These are phyloP conservation scores for Sporobolomyces pararoseus DNA, from an alignment of 768 basidiomycete genomes.

Conservation along the genomic window DNA sequence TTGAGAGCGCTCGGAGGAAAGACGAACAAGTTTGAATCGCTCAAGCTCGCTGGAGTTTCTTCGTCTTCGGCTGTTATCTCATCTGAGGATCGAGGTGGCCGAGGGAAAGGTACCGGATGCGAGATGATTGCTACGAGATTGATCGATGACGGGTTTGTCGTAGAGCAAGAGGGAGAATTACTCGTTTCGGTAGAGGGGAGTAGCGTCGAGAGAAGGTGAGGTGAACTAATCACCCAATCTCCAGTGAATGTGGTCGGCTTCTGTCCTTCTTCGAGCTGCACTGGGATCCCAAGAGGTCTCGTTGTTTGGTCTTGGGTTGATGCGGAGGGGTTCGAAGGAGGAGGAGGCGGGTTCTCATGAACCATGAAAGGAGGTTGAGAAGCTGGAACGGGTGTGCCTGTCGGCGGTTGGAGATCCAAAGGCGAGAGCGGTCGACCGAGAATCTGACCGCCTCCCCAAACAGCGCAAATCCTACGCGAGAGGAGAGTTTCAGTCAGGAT, in stretches of 20 bases:
- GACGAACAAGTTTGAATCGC: slow-evolving; percentile 66
- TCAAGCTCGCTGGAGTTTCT: slow-evolving; percentile 42
- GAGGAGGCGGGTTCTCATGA: slow-evolving; percentile 16
- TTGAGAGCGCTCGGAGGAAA: slow-evolving; percentile 59
- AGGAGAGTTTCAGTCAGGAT: neutral
- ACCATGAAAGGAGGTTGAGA: slow-evolving; percentile 11
- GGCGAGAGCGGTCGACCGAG: slow-evolving; percentile 47
- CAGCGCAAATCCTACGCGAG: slow-evolving; percentile 80
- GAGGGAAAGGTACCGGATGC: slow-evolving; percentile 47
- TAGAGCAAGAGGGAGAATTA: too few relatives aligned
- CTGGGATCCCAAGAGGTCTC: slow-evolving; percentile 31
- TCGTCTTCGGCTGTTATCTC: neutral
- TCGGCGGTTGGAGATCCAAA: neutral
- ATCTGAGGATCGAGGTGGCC: slow-evolving; percentile 48
- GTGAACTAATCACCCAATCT: slow-evolving; percentile 37
- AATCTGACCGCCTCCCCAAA: slow-evolving; percentile 56
- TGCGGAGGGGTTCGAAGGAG: neutral
- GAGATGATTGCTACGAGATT: slow-evolving; percentile 29
- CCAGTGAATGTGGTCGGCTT: slow-evolving; percentile 21
- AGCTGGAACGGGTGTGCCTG: slow-evolving; percentile 8
- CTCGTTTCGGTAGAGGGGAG: slow-evolving; percentile 16
- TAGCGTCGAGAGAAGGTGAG: slow-evolving; percentile 16
- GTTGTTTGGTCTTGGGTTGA: neutral
- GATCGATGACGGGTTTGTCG: neutral
- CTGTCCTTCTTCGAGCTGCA: slow-evolving; percentile 20